Base-by-base conservation (phyloP, 257 asterid genomes). In the Craterostigma plantagineum region DNA sequence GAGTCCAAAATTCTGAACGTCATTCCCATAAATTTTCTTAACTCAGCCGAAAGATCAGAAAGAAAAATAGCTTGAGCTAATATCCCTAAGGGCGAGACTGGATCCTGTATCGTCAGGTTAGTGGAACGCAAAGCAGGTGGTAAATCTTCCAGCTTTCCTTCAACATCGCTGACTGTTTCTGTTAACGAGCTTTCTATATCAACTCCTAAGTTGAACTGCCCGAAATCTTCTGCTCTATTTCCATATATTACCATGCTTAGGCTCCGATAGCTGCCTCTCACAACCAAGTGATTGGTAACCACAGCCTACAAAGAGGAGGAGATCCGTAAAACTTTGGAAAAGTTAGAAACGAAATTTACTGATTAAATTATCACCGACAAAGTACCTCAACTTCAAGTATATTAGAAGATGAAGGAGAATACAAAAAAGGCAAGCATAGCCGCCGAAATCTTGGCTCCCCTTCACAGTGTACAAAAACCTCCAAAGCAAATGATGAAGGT, bases 231-330 rank as follows among this genome's bases (percentile, higher is more conserved):
- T 0, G 93, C 79, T 39, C 92, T 79, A 59, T 82, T 82, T 41
- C 98, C 98, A 57, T 83, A 90, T 56, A 90, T 59, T 50, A 90
- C 98, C 91, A 90, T 68, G 74, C 92, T 90, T 41, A 90, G 82
- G 80, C 79, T 77, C 53, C 91, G 91, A 66, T 79, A 90, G 83
- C 91, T 83, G 61, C 98, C 98, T 60, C 98, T 72, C 18, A 90
- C 69, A 45, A 82, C 95, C 80, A 90, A 64, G 79, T 83, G 98
- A 64, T 61, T 83, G 54, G 98, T 83, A 47, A 90, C 79, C 63
- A 75, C 61, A 44, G 79, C 85, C 98, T 90, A 69, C 64, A 57
- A 64, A 38, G 46, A 60, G 43, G 23, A 15, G 23, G 3, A 11
- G 30, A 10, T 15, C 9, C 1, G 23, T 27, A 1, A 18, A 14